These are phyloP conservation scores for Alternaria arbusti DNA, from an alignment of 2,329 filamentous ascomycete genomes.

Conservation along the genomic window DNA sequence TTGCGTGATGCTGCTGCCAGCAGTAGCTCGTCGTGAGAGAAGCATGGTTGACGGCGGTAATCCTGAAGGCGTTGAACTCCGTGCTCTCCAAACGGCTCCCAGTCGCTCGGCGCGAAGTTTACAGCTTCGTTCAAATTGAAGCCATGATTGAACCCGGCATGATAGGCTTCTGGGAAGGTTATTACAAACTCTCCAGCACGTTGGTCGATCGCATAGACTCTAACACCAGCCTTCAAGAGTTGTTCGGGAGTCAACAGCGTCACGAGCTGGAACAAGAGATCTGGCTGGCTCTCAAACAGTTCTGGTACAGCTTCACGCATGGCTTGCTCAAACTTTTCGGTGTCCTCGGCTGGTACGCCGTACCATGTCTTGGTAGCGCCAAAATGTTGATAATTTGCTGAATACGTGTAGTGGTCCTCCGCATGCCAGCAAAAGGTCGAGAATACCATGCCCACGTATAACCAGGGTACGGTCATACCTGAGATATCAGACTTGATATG, in stretches of 20 bases:
- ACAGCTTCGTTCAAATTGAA: constrained; percentile 99
- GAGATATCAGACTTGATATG: constrained; percentile 99
- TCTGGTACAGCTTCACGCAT: constrained; percentile 97
- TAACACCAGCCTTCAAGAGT: constrained; percentile 87
- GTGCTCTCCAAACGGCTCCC: constrained; percentile 88
- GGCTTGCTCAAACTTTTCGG: constrained; percentile 91
- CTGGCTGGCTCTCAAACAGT: constrained; percentile 94
- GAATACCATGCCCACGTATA: constrained; percentile 99
- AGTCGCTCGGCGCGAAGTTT: constrained; percentile 94
- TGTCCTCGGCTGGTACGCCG: constrained; percentile 91
- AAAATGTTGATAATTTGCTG: constrained; percentile 97
- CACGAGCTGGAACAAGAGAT: constrained; percentile 96
- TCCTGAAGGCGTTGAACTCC: constrained; percentile 86
- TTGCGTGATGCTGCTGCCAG: constrained; percentile 83
- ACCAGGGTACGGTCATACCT: constrained; percentile 98
- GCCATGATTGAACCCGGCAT: constrained; percentile 95
- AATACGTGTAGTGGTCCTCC: constrained; percentile 97
- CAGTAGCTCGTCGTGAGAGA: constrained; percentile 94
- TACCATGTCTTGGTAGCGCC: constrained; percentile 99
- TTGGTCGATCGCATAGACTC: constrained; percentile 94
- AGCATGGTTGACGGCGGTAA: constrained; percentile 91
- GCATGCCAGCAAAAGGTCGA: constrained; percentile 99
- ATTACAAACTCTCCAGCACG: constrained; percentile 94
- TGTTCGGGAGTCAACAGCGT: constrained; percentile 93
- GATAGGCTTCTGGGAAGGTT: constrained; percentile 95